These are phyloP conservation scores for Schizosaccharomyces octosporus DNA, from an alignment of 805 yeast species.

Conservation along the genomic window DNA sequence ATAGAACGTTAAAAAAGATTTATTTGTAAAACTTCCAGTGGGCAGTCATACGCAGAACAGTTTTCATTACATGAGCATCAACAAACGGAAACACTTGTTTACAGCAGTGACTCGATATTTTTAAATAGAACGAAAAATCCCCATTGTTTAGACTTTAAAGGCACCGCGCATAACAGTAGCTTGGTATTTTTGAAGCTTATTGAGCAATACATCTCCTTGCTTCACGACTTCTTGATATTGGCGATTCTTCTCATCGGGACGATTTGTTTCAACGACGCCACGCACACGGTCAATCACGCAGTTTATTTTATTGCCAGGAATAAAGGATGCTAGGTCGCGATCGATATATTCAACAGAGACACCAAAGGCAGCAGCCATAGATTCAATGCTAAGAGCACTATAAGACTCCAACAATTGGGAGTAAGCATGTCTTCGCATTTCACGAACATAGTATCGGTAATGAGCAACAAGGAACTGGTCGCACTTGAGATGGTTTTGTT, in stretches of 20 bases:
- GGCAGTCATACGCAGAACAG: too few species aligned
- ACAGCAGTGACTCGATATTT: too few species aligned
- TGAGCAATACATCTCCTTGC: conserved; percentile 76
- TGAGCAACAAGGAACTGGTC: conserved; percentile 51
- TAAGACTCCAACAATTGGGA: conserved; percentile 84
- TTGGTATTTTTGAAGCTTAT: conserved; percentile 87
- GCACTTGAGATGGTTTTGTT: conserved; percentile 41
- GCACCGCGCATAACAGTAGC: conserved; percentile 44
- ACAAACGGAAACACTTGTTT: too few species aligned
- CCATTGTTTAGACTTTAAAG: neutral
- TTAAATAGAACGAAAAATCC: too few species aligned
- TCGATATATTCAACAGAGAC: conserved; percentile 75
- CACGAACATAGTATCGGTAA: conserved; percentile 64
- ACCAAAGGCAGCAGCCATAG: conserved; percentile 86
- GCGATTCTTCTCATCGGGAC: conserved; percentile 87
- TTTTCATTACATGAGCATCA: too few species aligned
- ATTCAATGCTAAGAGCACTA: conserved; percentile 64
- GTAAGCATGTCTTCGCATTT: conserved; percentile 84
- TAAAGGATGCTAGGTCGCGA: conserved; percentile 62
- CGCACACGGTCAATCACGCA: conserved; percentile 90
- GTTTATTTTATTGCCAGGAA: conserved; percentile 78
- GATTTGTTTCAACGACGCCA: conserved; percentile 66
- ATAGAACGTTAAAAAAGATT: too few species aligned
- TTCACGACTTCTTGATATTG: conserved; percentile 74
- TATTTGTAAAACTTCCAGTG: too few species aligned